Evolutionary conservation across 2,329 filamentous ascomycete species (phyloP).

Genomic region (Botryotinia convoluta): DNA sequence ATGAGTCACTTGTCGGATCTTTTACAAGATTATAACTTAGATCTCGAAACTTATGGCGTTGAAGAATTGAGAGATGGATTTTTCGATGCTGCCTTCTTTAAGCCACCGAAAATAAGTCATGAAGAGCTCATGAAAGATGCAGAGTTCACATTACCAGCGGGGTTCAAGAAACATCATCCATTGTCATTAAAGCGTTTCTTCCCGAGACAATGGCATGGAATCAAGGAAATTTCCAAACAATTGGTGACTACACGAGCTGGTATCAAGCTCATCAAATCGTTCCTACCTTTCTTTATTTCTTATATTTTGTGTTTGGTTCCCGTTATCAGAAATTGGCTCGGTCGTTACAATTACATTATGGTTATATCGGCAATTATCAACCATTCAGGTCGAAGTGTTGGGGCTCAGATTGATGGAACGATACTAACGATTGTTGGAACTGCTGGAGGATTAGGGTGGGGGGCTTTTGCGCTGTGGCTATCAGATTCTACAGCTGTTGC

Average conservation of each 20-base stretch:
- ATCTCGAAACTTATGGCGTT: conserved; percentile 44
- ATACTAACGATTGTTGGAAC: conserved; percentile 53
- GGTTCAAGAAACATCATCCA: conserved; percentile 47
- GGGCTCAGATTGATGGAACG: conserved; percentile 56
- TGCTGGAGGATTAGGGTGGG: conserved; percentile 54
- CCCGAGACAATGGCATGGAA: conserved; percentile 47
- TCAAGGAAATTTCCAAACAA: conserved; percentile 42
- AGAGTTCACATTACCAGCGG: conserved; percentile 46
- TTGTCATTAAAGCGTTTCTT: conserved; percentile 49
- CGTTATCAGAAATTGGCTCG: conserved; percentile 48
- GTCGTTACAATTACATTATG: conserved; percentile 55
- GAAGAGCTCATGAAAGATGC: conserved; percentile 44
- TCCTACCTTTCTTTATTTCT: conserved; percentile 54
- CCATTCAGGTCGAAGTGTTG: conserved; percentile 54
- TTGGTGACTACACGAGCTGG: conserved; percentile 51
- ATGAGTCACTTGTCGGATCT: conserved; percentile 34
- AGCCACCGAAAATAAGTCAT: conserved; percentile 41
- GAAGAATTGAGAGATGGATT: conserved; percentile 45
- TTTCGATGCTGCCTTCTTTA: conserved; percentile 45
- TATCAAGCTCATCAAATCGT: conserved; percentile 52
- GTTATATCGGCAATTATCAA: conserved; percentile 56
- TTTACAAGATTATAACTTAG: conserved; percentile 38
- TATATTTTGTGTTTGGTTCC: conserved; percentile 56
- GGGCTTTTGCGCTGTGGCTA: conserved; percentile 51
- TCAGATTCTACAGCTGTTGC: conserved; percentile 50